phyloP scores from a whole-genome alignment of 202 grass and related monocot genomes.

The Eragrostis tef region DNA sequence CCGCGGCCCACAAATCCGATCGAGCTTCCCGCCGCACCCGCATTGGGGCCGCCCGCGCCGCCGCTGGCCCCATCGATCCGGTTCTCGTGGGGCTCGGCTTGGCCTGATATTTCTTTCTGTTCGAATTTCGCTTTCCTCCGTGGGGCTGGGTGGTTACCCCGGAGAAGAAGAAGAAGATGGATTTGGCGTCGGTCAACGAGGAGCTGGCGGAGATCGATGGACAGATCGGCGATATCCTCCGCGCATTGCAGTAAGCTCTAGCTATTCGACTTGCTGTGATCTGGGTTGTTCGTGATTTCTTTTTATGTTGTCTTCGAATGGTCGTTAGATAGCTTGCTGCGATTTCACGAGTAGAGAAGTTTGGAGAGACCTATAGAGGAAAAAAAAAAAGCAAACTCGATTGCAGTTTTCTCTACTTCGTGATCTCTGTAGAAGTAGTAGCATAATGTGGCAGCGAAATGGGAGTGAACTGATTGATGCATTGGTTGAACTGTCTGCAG shows the following conservation, averaged over 20 bases:
- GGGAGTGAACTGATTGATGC: not conserved
- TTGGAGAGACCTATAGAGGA: too few relatives aligned
- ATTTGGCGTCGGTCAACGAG: constrained; percentile 89
- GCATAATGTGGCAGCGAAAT: not conserved
- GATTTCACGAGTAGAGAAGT: constrained; percentile 1
- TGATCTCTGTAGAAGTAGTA: not conserved
- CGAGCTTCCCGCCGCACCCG: not conserved
- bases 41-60: not conserved
- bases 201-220: constrained; percentile 88
- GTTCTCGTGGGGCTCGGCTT: constrained; percentile 4
- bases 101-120: constrained; percentile 16
- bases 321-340: constrained; percentile 10
- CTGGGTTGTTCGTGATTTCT: not conserved
- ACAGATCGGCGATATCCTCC: constrained; percentile 85
- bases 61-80: constrained; percentile 23
- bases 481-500: constrained; percentile 51
- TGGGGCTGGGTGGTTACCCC: not conserved
- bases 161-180: constrained; percentile 57
- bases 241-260: constrained; percentile 81
- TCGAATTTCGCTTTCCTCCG: constrained; percentile 31
- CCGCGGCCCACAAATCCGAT: constrained; percentile 19
- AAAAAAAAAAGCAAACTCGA: not conserved
- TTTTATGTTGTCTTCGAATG: not conserved
- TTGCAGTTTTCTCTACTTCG: not conserved
- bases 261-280: not conserved